phyloP scores from a whole-genome alignment of 768 basidiomycete genomes.

The Suillus cothurnatus region DNA sequence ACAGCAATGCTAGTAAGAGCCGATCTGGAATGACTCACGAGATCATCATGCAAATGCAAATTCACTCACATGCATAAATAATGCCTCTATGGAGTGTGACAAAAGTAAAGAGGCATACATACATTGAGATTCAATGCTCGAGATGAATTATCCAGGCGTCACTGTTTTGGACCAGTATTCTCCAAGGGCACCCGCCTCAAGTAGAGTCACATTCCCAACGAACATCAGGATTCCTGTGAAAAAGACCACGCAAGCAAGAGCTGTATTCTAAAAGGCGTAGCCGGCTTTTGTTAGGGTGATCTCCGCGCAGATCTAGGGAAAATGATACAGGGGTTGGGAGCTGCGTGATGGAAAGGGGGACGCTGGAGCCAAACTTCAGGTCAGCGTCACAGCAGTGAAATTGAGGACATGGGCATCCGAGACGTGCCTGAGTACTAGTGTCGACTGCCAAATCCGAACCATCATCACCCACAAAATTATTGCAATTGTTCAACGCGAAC shows the following conservation, averaged over 20 bases:
- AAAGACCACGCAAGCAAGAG: constrained; percentile 55
- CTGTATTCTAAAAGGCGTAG: constrained; percentile 68
- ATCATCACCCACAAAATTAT: no score
- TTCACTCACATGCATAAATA: neutral
- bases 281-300: constrained; percentile 36
- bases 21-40: neutral
- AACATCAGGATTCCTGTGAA: constrained; percentile 62
- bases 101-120: neutral
- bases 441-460: constrained; percentile 16
- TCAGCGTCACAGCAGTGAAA: constrained; percentile 74
- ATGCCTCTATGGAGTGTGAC: neutral
- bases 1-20: neutral
- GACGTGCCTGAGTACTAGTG: constrained; percentile 39
- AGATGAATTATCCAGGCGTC: neutral
- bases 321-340: constrained; percentile 49
- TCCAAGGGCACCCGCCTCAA: constrained; percentile 28
- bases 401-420: constrained; percentile 44
- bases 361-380: constrained; percentile 68
- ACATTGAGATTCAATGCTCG: neutral
- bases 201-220: constrained; percentile 57
- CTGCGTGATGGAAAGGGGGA: constrained; percentile 81
- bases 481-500: no score
- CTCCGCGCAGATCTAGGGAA: constrained; percentile 1
- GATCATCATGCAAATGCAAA: no score
- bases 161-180: neutral